phyloP scores from a whole-genome alignment of 768 basidiomycete genomes.

The Lactarius akahatsu region DNA sequence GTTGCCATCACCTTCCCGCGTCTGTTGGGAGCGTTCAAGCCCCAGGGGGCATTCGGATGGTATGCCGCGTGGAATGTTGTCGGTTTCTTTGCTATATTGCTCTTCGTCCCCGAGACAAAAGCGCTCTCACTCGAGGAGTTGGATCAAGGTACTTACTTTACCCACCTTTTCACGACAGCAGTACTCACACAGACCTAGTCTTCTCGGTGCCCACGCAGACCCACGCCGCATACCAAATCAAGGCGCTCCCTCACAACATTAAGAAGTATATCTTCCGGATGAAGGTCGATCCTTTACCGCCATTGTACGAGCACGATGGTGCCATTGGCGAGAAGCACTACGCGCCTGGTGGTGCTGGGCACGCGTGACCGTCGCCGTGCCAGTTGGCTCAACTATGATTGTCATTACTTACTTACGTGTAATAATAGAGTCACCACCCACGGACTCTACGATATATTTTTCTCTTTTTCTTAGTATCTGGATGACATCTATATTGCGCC shows the following conservation, averaged over 20 bases:
- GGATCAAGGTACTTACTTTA: conserved; percentile 44
- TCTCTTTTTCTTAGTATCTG: background rate
- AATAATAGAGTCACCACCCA: background rate
- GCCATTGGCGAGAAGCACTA: conserved; percentile 38
- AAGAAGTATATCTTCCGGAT: conserved; percentile 52
- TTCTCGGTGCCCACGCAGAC: conserved; percentile 52
- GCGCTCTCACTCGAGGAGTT: conserved; percentile 65
- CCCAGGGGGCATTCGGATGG: conserved; percentile 74
- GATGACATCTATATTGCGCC: background rate
- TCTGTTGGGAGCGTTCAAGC: conserved; percentile 58
- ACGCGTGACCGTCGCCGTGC: conserved; percentile 9
- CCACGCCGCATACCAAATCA: conserved; percentile 61
- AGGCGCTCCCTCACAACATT: conserved; percentile 52
- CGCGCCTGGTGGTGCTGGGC: conserved; percentile 33
- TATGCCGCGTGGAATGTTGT: conserved; percentile 66
- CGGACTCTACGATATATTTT: background rate
- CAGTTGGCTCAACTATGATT: too few relatives aligned
- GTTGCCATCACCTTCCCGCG: conserved; percentile 72
- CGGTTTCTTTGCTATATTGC: conserved; percentile 56
- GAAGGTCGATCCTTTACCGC: conserved; percentile 44
- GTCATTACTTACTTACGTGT: background rate
- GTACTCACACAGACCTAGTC: conserved; percentile 35
- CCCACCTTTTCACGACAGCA: background rate
- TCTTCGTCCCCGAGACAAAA: conserved; percentile 73
- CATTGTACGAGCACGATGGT: conserved; percentile 49